Percentiles rank a stretch among this genome's conserved stretches.
These are phyloP conservation scores for Penicillium parvum DNA, from an alignment of 495 filamentous ascomycete species.

Conservation along the genomic window DNA sequence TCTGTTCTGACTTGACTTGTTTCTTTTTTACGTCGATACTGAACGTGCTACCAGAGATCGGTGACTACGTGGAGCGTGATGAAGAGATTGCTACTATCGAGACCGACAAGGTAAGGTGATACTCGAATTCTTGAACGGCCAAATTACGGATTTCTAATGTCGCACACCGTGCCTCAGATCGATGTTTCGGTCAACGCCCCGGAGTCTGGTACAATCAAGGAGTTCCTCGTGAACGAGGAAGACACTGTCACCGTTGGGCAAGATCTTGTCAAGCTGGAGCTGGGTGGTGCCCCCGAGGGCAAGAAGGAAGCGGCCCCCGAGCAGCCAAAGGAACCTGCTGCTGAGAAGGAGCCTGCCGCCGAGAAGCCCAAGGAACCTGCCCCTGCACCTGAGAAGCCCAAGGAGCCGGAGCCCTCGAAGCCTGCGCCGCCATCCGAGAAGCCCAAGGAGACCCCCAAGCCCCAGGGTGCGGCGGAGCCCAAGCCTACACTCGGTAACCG, in stretches of 20 bases:
- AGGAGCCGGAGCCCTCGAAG: constrained; percentile 34
- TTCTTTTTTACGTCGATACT: constrained; percentile 12
- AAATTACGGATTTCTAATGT: constrained; percentile 7
- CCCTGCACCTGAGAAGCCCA: constrained; percentile 41
- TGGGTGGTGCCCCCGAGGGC: constrained; percentile 61
- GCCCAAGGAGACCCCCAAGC: constrained; percentile 30
- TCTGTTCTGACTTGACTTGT: too few relatives aligned
- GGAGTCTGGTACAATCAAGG: constrained; percentile 84
- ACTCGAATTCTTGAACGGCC: background rate
- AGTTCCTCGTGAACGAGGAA: constrained; percentile 89
- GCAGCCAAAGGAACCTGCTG: constrained; percentile 31
- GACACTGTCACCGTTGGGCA: constrained; percentile 95
- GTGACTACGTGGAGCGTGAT: constrained; percentile 91
- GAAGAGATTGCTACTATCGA: constrained; percentile 99
- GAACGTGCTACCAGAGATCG: constrained; percentile 59
- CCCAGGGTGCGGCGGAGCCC: constrained; percentile 17
- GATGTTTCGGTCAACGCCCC: constrained; percentile 95
- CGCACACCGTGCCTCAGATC: constrained; percentile 54
- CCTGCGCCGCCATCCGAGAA: constrained; percentile 37
- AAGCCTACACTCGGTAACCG: constrained; percentile 60
- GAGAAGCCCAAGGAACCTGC: constrained; percentile 40
- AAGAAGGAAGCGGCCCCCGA: constrained; percentile 48
- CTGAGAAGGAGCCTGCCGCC: constrained; percentile 33
- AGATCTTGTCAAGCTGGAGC: constrained; percentile 78
- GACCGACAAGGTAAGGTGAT: constrained; percentile 84